A percentile compares a stretch with the other conserved stretches of the same genome.
phyloP scores from a whole-genome alignment of 805 yeast genomes.

The Cyberlindnera japonica region DNA sequence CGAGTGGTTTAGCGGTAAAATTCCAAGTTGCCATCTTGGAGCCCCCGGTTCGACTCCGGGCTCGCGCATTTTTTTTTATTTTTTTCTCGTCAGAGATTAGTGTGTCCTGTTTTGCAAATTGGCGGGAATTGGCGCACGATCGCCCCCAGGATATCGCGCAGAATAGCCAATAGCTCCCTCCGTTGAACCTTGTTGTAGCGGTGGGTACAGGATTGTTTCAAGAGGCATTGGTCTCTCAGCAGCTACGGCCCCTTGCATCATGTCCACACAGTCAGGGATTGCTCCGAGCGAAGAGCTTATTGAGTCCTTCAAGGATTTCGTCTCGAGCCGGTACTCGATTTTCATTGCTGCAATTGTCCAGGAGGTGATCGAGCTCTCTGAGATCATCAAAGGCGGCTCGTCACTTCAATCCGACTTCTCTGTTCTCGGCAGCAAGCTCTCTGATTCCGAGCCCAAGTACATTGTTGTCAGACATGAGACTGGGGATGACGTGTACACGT shows the following conservation, averaged over 20 bases:
- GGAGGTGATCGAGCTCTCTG: slow-evolving; percentile 34
- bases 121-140: too few relatives aligned
- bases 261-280: slow-evolving; percentile 71
- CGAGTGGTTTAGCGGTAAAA: slow-evolving; percentile 56
- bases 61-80: slow-evolving; percentile 45
- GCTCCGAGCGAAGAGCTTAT: slow-evolving; percentile 41
- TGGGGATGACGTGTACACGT: slow-evolving; percentile 34
- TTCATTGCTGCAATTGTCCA: slow-evolving; percentile 36
- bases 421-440: slow-evolving; percentile 30
- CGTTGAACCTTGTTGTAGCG: too few relatives aligned
- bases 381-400: slow-evolving; percentile 30
- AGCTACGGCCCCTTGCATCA: too few relatives aligned
- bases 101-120: too few relatives aligned
- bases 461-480: slow-evolving; percentile 40
- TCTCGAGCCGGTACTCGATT: slow-evolving; percentile 33
- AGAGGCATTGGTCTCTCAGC: too few relatives aligned
- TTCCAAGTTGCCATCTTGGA: slow-evolving; percentile 55
- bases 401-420: slow-evolving; percentile 34
- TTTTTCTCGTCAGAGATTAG: too few relatives aligned
- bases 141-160: too few relatives aligned
- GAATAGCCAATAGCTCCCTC: too few relatives aligned
- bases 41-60: slow-evolving; percentile 63
- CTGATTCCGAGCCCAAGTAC: slow-evolving; percentile 44
- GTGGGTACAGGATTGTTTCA: too few relatives aligned
- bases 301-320: slow-evolving; percentile 40